Evolutionary conservation across 2,329 filamentous ascomycete species (phyloP).

Genomic region (Penicillium brasilianum): DNA sequence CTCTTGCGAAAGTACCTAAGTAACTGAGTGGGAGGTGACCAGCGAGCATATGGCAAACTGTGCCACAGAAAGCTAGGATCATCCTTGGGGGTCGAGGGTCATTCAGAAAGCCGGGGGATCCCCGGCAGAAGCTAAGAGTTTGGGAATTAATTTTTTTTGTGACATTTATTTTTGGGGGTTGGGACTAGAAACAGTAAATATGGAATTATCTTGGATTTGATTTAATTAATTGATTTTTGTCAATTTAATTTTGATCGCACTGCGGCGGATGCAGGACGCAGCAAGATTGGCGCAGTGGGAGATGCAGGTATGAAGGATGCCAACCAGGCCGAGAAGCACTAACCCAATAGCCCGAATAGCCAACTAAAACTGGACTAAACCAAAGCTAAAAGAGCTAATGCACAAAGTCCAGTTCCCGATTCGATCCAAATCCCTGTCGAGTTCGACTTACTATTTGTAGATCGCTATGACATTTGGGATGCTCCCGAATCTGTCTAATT

Average conservation of each 20-base stretch:
- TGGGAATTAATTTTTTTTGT: neutral
- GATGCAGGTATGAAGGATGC: slow-evolving; percentile 24
- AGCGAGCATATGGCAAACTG: slow-evolving; percentile 16
- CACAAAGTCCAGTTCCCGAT: slow-evolving; percentile 21
- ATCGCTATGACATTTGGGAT: slow-evolving; percentile 18
- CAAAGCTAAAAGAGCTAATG: slow-evolving; percentile 1
- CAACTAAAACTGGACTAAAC: neutral
- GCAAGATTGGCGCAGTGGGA: slow-evolving; percentile 10
- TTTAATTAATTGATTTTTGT: neutral
- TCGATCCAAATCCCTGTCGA: slow-evolving; percentile 21
- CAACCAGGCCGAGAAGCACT: slow-evolving; percentile 5
- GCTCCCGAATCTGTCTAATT: neutral
- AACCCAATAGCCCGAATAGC: neutral
- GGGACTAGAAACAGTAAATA: neutral
- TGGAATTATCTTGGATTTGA: neutral
- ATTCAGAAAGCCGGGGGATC: slow-evolving; percentile 26
- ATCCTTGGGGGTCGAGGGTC: slow-evolving; percentile 21
- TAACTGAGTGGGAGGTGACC: neutral
- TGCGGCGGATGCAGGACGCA: slow-evolving; percentile 22
- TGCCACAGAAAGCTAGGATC: slow-evolving; percentile 25
- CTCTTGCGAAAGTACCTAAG: slow-evolving; percentile 1
- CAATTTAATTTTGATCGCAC: slow-evolving; percentile 20
- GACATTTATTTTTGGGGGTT: neutral
- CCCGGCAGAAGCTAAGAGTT: slow-evolving; percentile 10
- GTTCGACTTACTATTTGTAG: slow-evolving; percentile 25